Evolutionary conservation across 2,329 filamentous ascomycete genomes (phyloP).

Genomic region (Balansia obtecta): DNA sequence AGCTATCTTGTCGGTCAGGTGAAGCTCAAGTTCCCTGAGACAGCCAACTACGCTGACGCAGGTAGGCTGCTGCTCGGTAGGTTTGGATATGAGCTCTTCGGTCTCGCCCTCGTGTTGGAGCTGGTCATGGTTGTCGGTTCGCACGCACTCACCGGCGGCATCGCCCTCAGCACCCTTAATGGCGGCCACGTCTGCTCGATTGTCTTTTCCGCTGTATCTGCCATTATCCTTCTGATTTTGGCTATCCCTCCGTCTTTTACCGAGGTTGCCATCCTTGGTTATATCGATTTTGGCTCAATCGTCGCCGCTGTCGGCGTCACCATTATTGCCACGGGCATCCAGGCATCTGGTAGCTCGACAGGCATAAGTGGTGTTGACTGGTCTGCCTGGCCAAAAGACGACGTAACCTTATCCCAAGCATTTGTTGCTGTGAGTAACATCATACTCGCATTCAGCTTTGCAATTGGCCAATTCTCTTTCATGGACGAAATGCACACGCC

Average conservation of each 20-base stretch:
- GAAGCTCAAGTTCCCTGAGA: constrained; percentile 32
- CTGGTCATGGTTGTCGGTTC: constrained; percentile 53
- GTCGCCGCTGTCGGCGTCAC: constrained; percentile 45
- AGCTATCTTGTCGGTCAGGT: constrained; percentile 26
- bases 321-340: constrained; percentile 47
- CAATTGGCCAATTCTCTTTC: constrained; percentile 29
- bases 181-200: constrained; percentile 30
- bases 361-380: constrained; percentile 15
- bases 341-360: constrained; percentile 9
- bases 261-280: constrained; percentile 28
- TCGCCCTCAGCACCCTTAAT: constrained; percentile 50
- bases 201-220: constrained; percentile 24
- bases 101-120: constrained; percentile 44
- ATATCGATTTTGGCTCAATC: constrained; percentile 43
- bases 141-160: constrained; percentile 51
- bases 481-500: constrained; percentile 33
- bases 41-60: constrained; percentile 53
- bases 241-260: constrained; percentile 28
- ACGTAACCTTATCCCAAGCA: constrained; percentile 32
- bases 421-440: constrained; percentile 51
- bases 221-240: constrained; percentile 24
- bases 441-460: constrained; percentile 48
- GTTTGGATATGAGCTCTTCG: constrained; percentile 44
- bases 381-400: constrained; percentile 23
- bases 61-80: constrained; percentile 44